Evolutionary conservation across 164 flowering plant species (phyloP).

Genomic region (Sedum album): DNA sequence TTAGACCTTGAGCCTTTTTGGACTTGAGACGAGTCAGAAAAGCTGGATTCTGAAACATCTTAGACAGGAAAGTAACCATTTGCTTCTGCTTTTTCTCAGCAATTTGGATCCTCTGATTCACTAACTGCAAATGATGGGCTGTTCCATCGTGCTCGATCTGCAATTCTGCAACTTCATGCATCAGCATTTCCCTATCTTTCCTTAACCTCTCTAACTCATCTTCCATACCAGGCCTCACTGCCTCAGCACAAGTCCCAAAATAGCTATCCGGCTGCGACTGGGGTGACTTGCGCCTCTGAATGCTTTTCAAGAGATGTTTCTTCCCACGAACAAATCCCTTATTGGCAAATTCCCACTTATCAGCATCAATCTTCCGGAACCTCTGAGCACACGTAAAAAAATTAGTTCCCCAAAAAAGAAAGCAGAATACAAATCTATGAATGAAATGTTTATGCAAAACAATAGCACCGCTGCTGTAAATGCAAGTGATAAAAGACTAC

Average conservation of each 20-base stretch:
- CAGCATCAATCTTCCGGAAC: conserved; percentile 78
- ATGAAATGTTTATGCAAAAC: too few species aligned
- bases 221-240: conserved; percentile 29
- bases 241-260: conserved; percentile 24
- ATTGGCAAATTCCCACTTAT: conserved; percentile 81
- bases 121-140: conserved; percentile 34
- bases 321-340: conserved; percentile 61
- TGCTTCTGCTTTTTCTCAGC: conserved; percentile 77
- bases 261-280: conserved; percentile 38
- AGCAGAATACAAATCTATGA: too few species aligned
- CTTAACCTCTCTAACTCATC: conserved; percentile 47
- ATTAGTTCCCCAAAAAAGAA: conserved; percentile 9
- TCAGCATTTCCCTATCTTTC: conserved; percentile 43
- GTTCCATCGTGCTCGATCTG: conserved; percentile 64
- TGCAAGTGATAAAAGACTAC: too few species aligned
- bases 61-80: conserved; percentile 68
- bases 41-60: conserved; percentile 56
- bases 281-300: conserved; percentile 63
- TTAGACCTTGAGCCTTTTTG: conserved; percentile 30
- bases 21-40: conserved; percentile 41
- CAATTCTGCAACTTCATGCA: conserved; percentile 59
- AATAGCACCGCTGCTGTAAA: too few species aligned
- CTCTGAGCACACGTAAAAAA: conserved; percentile 44
- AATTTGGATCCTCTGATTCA: conserved; percentile 48
- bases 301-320: conserved; percentile 63